Evolutionary conservation across 306 rosid genomes (phyloP), one percentile per base, ranked within the genome.

Genomic region (Lathyrus aphaca): DNA sequence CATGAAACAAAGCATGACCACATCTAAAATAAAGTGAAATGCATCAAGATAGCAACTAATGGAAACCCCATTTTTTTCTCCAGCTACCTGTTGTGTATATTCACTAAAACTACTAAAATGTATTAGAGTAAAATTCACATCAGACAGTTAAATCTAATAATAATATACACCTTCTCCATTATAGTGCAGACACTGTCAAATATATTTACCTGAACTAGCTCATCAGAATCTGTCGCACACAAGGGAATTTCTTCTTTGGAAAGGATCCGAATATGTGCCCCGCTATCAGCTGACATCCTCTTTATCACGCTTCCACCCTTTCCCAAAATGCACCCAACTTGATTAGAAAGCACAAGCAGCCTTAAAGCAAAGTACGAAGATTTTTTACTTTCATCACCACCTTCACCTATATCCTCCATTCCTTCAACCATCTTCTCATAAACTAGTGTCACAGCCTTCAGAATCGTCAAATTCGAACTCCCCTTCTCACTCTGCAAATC

Each of bases 221-320:
- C 99, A 71, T 85, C 89, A 4, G 83, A 60, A 67, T 74, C 73
- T 2, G 91, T n/a, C 9, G 87, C 92, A 58, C 95, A 91, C 3
- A 62, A 4, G 5, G 99, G 97, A 72, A 91, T 87, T 74, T 95
- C 89, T 69, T 91, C 97, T 77, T 82, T 82, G 0, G 99, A 90
- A 82, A 91, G 87, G 59, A 95, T 91, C 62, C 95, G 82, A 72
- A 91, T 89, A 60, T 91, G 97, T 8, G 96, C 96, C 63, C 95
- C 96, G 16, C 96, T 95, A n/a, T 88, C 96, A 18, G 88, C 80
- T 32, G 97, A 72, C 95, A 91, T 87, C 71, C 82, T 84, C 82
- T 88, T 95, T 77, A 89, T 85, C 65, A 91, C 96, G 30, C 95
- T 81, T 48, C 99, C 99, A 80, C 95, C 97, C 76, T 85, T 94